Evolutionary conservation across 2,329 filamentous ascomycete genomes (phyloP).

Genomic region (Mycogone perniciosa): DNA sequence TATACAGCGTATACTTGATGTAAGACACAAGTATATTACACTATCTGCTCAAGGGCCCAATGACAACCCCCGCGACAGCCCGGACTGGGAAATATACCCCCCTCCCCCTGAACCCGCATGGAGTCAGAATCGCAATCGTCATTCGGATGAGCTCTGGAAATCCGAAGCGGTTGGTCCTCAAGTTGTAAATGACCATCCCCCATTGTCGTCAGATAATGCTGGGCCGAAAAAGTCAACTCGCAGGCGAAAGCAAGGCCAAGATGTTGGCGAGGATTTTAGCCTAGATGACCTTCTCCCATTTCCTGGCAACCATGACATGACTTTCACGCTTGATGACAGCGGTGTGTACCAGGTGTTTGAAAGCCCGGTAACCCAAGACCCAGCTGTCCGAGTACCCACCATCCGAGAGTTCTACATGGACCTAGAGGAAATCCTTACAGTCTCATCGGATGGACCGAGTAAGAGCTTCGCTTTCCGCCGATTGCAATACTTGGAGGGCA

Average conservation of each 20-base stretch:
- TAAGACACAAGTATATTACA: slow-evolving; percentile 81
- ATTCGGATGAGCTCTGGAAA: slow-evolving; percentile 3
- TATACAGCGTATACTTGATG: slow-evolving; percentile 81
- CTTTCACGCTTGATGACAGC: slow-evolving; percentile 71
- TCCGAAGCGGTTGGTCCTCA: neutral
- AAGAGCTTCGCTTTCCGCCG: slow-evolving; percentile 96
- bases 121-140: slow-evolving; percentile 33
- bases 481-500: slow-evolving; percentile 91
- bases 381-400: slow-evolving; percentile 79
- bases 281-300: slow-evolving; percentile 71
- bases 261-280: slow-evolving; percentile 80
- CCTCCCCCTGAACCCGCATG: slow-evolving; percentile 87
- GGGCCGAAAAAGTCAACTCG: slow-evolving; percentile 44
- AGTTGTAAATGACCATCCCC: neutral
- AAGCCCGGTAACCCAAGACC: slow-evolving; percentile 54
- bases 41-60: slow-evolving; percentile 74
- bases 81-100: slow-evolving; percentile 83
- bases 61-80: slow-evolving; percentile 83
- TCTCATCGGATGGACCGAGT: slow-evolving; percentile 91
- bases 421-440: slow-evolving; percentile 74
- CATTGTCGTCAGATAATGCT: slow-evolving; percentile 16
- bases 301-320: slow-evolving; percentile 63
- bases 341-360: slow-evolving; percentile 93
- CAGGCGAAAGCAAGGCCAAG: slow-evolving; percentile 75
- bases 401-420: slow-evolving; percentile 95